A percentile compares a stretch with the other conserved stretches of the same genome.
phyloP scores from a whole-genome alignment of 306 rosid species.

The Arachis hypogaea region DNA sequence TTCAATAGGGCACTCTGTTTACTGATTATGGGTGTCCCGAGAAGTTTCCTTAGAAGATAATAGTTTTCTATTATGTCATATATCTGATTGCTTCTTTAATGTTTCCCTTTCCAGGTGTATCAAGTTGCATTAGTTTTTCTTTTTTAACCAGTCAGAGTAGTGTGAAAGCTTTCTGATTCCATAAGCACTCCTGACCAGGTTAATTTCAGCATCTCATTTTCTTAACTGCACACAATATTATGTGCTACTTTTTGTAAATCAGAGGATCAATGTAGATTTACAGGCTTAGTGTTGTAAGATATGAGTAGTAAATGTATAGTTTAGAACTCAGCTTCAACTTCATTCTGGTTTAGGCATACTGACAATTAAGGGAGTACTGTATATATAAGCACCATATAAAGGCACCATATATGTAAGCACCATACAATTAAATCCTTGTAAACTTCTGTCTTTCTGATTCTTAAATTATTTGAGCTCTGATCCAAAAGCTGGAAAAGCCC shows the following conservation, averaged over 20 bases:
- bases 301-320: slow-evolving; percentile 41
- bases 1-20: not conserved
- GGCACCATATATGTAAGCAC: slow-evolving; percentile 7
- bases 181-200: slow-evolving; percentile 54
- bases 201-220: slow-evolving; percentile 40
- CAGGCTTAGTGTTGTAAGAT: slow-evolving; percentile 45
- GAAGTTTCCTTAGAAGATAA: slow-evolving; percentile 8
- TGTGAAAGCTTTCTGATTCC: slow-evolving; percentile 47
- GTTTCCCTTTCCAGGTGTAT: slow-evolving; percentile 46
- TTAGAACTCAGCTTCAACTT: slow-evolving; percentile 35
- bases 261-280: slow-evolving; percentile 33
- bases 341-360: slow-evolving; percentile 18
- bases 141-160: slow-evolving; percentile 46
- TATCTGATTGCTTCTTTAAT: slow-evolving; percentile 24
- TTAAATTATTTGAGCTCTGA: slow-evolving; percentile 13
- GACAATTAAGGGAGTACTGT: slow-evolving; percentile 14
- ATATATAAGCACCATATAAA: slow-evolving; percentile 10
- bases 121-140: slow-evolving; percentile 43
- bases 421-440: not conserved
- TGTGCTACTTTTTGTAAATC: slow-evolving; percentile 36
- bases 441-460: not conserved
- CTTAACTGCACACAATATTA: slow-evolving; percentile 22
- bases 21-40: slow-evolving; percentile 24
- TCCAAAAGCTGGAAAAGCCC: not conserved
- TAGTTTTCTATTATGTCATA: slow-evolving; percentile 23